Conservation (phyloP, 495 filamentous ascomycete species). For the Pyrenula massariospora region DNA sequence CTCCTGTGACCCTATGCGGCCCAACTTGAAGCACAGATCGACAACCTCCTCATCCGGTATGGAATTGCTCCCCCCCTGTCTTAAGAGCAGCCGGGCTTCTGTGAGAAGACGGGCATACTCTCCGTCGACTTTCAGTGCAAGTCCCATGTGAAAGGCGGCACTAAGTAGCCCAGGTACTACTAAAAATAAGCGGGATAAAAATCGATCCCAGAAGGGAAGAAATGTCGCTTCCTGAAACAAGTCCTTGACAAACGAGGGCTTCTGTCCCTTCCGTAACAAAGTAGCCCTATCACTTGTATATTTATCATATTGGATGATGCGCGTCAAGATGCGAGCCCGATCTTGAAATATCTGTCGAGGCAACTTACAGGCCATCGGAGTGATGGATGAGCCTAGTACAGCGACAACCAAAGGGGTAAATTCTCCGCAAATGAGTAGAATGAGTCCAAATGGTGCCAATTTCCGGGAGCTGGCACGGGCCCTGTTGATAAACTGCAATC, state of each 20-base stretch:
- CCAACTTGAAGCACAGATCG: background rate
- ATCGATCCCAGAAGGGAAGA: too few relatives aligned
- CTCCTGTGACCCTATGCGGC: background rate
- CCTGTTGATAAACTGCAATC: constrained; percentile 56
- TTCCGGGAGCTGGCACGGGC: constrained; percentile 55
- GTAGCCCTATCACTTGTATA: too few relatives aligned
- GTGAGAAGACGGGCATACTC: background rate
- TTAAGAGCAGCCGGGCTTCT: background rate
- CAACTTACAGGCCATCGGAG: constrained; percentile 71
- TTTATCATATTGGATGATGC: background rate
- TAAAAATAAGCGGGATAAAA: too few relatives aligned
- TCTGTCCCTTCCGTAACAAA: too few relatives aligned
- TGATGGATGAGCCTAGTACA: constrained; percentile 50
- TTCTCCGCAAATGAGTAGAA: constrained; percentile 71
- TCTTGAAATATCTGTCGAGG: constrained; percentile 54
- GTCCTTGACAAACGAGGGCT: too few relatives aligned
- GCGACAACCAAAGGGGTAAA: constrained; percentile 69
- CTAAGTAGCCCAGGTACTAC: too few relatives aligned
- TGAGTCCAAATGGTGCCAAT: constrained; percentile 62
- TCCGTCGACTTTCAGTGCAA: too few relatives aligned
- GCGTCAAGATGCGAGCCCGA: background rate
- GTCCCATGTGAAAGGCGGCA: too few relatives aligned
- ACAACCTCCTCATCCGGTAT: background rate
- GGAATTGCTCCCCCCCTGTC: background rate
- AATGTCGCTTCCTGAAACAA: too few relatives aligned